Percentiles rank a stretch among this genome's conserved stretches.
Conservation (phyloP, 352 stramenopile genomes). For the Peronospora farinosa region DNA sequence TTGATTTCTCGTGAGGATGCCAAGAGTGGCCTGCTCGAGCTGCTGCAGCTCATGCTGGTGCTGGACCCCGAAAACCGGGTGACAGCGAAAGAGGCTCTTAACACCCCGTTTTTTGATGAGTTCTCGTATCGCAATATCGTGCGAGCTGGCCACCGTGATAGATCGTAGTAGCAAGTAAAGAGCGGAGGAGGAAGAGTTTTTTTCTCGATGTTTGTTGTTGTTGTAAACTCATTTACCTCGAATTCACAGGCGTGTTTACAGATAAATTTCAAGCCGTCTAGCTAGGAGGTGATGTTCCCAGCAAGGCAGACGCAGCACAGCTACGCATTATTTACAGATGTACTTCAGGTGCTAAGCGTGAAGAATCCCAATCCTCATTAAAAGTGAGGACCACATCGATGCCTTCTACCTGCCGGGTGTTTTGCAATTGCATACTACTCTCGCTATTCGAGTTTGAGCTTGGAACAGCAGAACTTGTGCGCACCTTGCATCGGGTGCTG, state of each 20-base stretch:
- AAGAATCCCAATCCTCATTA: slow-evolving; percentile 15
- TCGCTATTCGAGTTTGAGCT: slow-evolving; percentile 20
- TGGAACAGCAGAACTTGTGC: slow-evolving; percentile 28
- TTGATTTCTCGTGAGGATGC: slow-evolving; percentile 63
- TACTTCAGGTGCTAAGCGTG: slow-evolving; percentile 18
- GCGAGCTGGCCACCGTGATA: slow-evolving; percentile 17
- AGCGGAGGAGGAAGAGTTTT: slow-evolving; percentile 1
- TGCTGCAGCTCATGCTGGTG: slow-evolving; percentile 91
- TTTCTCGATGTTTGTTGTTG: slow-evolving; percentile 16
- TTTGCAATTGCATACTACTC: slow-evolving; percentile 28
- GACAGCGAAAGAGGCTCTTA: slow-evolving; percentile 82
- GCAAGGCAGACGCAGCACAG: no score
- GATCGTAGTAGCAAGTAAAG: slow-evolving; percentile 28
- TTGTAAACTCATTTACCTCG: neutral
- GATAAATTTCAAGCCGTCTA: no score
- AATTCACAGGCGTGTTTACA: neutral
- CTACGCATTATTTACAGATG: slow-evolving; percentile 18
- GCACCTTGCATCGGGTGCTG: slow-evolving; percentile 14
- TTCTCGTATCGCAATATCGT: slow-evolving; percentile 57
- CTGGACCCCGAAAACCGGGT: slow-evolving; percentile 90
- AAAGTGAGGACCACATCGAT: slow-evolving; percentile 30
- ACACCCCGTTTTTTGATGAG: slow-evolving; percentile 86
- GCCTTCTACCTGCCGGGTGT: slow-evolving; percentile 12
- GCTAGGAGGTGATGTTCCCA: no score
- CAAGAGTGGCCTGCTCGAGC: slow-evolving; percentile 61